Evolutionary conservation across 2,329 filamentous ascomycete genomes (phyloP), one percentile per base, ranked within the genome.

Genomic region (Arthrobotrys pseudoclavata): DNA sequence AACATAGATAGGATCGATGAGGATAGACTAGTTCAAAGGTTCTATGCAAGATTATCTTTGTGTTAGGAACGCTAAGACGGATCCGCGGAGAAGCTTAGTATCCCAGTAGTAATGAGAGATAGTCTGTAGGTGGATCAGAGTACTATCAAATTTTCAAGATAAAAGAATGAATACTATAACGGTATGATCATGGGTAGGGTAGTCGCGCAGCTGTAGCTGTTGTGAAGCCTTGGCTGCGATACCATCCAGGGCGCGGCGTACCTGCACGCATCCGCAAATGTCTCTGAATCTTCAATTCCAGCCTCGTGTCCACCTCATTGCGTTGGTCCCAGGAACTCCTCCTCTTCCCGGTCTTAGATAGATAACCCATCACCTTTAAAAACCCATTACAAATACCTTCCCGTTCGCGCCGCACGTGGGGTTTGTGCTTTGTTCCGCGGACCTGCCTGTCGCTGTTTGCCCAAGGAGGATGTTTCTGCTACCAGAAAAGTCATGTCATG

Each of bases 361-460:
- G 29, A 42, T n/a, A 26, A 66, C 57, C 69, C 29, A 37, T 31
- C 50, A 18, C 50, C 40, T 72, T 55, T 72, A 40, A 50, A 66
- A 60, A 55, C 18, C 26, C 62, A 67, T 74, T 74, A 74, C 69
- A 74, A 74, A 74, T 74, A 74, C 29, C 62, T 67, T 52, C 62
- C 48, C 50, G 37, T 57, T 66, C 40, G 60, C 53, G 62, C 62
- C 22, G 62, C 69, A 74, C 69, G 69, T 74, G 69, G 69, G 52
- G 61, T 55, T 52, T 7, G 52, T 52, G 20, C 3, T 31, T 63
- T 34, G 24, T 24, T 62, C 52, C 48, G 53, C 50, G 24, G 62
- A 74, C 42, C 48, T 48, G 69, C 66, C 20, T 69, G 42, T 45
- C 52, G 52, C 40, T 45, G 48, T 20, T 50, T 29, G 48, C 45